A percentile compares a stretch with the other conserved stretches of the same genome.
phyloP scores from a whole-genome alignment of 805 yeast genomes.

The Henningerozyma blattae region DNA sequence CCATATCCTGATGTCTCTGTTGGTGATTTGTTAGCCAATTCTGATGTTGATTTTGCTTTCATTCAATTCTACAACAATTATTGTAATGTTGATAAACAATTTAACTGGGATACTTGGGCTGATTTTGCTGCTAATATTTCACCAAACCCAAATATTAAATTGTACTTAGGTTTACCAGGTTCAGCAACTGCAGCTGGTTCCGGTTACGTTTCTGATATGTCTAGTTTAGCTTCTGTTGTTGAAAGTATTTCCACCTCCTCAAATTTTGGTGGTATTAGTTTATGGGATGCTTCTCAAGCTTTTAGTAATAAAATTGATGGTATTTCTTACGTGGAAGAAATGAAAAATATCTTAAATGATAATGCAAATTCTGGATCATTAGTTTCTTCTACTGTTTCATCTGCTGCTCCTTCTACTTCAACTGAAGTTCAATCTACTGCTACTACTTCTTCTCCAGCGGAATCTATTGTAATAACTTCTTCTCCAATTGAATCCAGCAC shows the following conservation, averaged over 20 bases:
- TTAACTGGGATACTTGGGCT: constrained; percentile 69
- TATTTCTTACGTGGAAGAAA: constrained; percentile 24
- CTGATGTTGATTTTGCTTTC: constrained; percentile 68
- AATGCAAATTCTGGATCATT: constrained; percentile 52
- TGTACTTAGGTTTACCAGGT: constrained; percentile 71
- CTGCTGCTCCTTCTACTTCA: constrained; percentile 27
- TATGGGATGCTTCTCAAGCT: constrained; percentile 88
- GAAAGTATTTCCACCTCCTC: constrained; percentile 62
- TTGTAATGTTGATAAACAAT: constrained; percentile 42
- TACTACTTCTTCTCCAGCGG: constrained; percentile 2
- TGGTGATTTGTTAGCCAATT: constrained; percentile 44
- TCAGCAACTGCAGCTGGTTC: constrained; percentile 44
- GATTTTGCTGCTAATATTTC: constrained; percentile 44
- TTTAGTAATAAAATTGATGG: constrained; percentile 35
- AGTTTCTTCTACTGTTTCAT: constrained; percentile 42
- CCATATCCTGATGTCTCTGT: constrained; percentile 68
- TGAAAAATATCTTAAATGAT: constrained; percentile 1
- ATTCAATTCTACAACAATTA: constrained; percentile 86
- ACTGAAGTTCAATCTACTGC: constrained; percentile 3
- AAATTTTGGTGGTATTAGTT: constrained; percentile 74
- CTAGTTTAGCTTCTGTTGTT: constrained; percentile 32
- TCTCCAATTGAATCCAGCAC: constrained; percentile 1
- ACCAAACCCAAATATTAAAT: constrained; percentile 56
- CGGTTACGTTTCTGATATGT: constrained; percentile 43
- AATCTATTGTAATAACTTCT: constrained; percentile 2